A percentile compares a stretch with the other conserved stretches of the same genome.
Evolutionary conservation across 345 rosid genomes (phyloP).

Genomic region (Kandelia obovata): DNA sequence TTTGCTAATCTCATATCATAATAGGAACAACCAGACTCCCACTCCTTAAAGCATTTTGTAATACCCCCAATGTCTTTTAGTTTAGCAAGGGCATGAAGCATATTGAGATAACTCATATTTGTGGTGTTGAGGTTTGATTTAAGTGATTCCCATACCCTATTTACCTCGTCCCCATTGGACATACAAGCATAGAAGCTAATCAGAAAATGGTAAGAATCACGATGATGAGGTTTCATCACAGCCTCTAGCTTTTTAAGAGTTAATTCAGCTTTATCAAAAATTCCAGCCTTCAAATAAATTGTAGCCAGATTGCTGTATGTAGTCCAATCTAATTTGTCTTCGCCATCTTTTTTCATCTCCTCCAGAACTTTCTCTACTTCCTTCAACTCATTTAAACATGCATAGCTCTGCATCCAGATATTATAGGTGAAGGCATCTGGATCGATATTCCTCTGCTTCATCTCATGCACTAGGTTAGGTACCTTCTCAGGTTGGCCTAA

Average conservation of each 20-base stretch:
- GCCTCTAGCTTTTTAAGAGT: constrained; percentile 60
- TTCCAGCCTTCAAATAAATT: constrained; percentile 58
- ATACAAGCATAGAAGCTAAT: constrained; percentile 58
- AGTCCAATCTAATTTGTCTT: constrained; percentile 43
- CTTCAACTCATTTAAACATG: constrained; percentile 44
- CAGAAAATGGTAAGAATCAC: constrained; percentile 66
- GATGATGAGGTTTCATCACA: constrained; percentile 34
- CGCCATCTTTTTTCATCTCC: constrained; percentile 36
- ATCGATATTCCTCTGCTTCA: constrained; percentile 46
- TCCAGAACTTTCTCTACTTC: constrained; percentile 44
- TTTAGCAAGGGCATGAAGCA: constrained; percentile 58
- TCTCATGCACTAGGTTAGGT: constrained; percentile 36
- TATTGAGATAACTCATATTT: constrained; percentile 49
- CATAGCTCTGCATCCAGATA: constrained; percentile 60
- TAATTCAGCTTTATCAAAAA: constrained; percentile 56
- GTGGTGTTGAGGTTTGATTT: constrained; percentile 37
- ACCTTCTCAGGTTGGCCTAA: constrained; percentile 59
- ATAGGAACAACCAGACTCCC: constrained; percentile 49
- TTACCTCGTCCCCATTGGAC: constrained; percentile 47
- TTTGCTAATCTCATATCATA: constrained; percentile 64
- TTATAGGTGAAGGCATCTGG: constrained; percentile 32
- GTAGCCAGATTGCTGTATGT: constrained; percentile 53
- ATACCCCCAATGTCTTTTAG: constrained; percentile 56
- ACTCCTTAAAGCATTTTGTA: constrained; percentile 49
- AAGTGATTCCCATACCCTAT: constrained; percentile 55